A percentile compares a stretch with the other conserved stretches of the same genome.
phyloP scores from a whole-genome alignment of 768 basidiomycete genomes.

The Scleroderma citrinum region DNA sequence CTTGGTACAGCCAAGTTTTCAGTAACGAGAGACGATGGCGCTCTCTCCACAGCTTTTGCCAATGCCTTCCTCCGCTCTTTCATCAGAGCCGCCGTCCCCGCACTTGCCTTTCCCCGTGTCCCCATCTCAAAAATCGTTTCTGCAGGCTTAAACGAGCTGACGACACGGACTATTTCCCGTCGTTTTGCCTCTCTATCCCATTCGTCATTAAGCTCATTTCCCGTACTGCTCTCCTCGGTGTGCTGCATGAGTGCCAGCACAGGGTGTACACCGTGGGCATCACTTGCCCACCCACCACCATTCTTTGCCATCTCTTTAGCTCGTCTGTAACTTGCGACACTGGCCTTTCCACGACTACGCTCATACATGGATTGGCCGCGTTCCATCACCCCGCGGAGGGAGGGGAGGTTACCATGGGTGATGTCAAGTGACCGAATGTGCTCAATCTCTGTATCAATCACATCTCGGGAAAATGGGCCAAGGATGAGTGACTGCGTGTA shows the following conservation, averaged over 20 bases:
- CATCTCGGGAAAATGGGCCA: constrained; percentile 76
- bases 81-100: constrained; percentile 71
- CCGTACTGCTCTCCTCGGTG: constrained; percentile 31
- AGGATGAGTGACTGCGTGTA: constrained; percentile 74
- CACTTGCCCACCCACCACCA: constrained; percentile 62
- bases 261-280: constrained; percentile 63
- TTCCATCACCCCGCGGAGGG: constrained; percentile 75
- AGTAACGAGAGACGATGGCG: constrained; percentile 21
- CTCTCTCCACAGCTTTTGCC: constrained; percentile 52
- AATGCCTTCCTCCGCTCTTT: constrained; percentile 79
- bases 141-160: constrained; percentile 75
- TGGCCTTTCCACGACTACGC: constrained; percentile 87
- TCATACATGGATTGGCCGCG: constrained; percentile 94
- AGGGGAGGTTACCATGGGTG: constrained; percentile 55
- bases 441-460: constrained; percentile 80
- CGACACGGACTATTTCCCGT: constrained; percentile 61
- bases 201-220: constrained; percentile 31
- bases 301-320: constrained; percentile 80
- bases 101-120: constrained; percentile 55
- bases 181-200: constrained; percentile 37
- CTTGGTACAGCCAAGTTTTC: constrained; percentile 29
- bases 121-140: constrained; percentile 94
- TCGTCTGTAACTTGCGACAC: constrained; percentile 75
- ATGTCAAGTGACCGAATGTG: constrained; percentile 64
- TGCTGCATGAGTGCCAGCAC: constrained; percentile 42